Evolutionary conservation across 352 stramenopile species (phyloP), one percentile per base, ranked within the genome.

Genomic region (Thalassiosira livingstoniorum): DNA sequence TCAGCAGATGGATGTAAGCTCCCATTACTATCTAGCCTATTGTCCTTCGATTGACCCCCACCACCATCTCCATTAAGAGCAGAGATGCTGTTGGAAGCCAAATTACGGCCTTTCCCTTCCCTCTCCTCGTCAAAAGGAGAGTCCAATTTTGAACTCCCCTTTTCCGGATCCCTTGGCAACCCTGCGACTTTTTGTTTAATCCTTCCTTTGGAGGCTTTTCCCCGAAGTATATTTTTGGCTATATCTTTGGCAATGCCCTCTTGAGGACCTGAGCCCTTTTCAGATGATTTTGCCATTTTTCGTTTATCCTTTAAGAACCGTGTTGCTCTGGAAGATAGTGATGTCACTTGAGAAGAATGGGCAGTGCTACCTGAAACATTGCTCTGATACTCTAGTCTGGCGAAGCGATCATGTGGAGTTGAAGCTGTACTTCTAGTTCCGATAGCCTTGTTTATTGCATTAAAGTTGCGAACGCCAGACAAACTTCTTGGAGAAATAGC

Each of bases 301-400:
- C 67, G 54, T 61, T 75, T 75, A 2, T 75, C 54, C 66, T 39
- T 66, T 13, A 75, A 31, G 31, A 75, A 55, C 43, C 67, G 32
- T 27, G 53, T 75, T 10, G 67, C 67, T 31, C 67, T 32, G n/a
- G 67, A 67, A 45, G 67, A 75, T 35, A 75, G 58, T 27, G 54
- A 63, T 4, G 65, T 75, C 15, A 55, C 66, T 37, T 66, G 67
- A 25, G 62, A 42, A n/a, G 67, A 67, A 35, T 75, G 45, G 4
- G 65, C 58, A 37, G 67, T 75, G 39, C 54, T 66, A 21, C 67
- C 67, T n/a, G 67, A 75, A 39, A 66, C 29, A 23, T 60, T 35
- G 45, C 67, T 75, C 1, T 27, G 27, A 66, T 39, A 34, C 3
- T 75, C 67, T 23, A 75, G 29, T 32, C 55, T 55, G 11, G 21